These are phyloP conservation scores for Closterium sp. DNA, from an alignment of 139 green algal genomes.

Conservation along the genomic window DNA sequence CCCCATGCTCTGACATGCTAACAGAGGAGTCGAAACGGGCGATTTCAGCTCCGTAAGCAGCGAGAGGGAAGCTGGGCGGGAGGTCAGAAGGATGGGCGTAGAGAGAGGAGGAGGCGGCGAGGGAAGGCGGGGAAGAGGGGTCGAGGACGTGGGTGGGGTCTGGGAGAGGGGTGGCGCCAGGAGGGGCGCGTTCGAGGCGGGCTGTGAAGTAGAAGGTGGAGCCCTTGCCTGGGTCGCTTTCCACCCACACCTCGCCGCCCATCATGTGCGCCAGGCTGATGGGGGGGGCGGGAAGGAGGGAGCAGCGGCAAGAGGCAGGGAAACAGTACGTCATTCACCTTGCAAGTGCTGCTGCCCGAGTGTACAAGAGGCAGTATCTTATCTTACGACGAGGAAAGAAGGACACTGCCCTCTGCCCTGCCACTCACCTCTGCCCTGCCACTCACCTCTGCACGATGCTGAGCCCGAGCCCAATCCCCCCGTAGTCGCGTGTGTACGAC, in stretches of 20 bases:
- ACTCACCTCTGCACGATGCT: constrained; percentile 30
- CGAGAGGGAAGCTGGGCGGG: neutral
- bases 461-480: neutral
- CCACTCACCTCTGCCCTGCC: too few relatives aligned
- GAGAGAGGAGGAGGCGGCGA: neutral
- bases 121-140: neutral
- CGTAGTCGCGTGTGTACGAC: neutral
- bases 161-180: neutral
- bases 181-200: neutral
- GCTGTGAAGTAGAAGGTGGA: constrained; percentile 15
- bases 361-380: too few relatives aligned
- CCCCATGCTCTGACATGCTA: neutral
- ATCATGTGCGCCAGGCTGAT: constrained; percentile 34
- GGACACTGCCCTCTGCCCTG: too few relatives aligned
- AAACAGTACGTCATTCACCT: too few relatives aligned
- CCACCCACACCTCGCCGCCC: constrained; percentile 29
- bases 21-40: neutral
- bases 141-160: neutral
- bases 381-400: too few relatives aligned
- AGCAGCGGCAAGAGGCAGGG: too few relatives aligned
- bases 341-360: too few relatives aligned
- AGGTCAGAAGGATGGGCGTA: neutral
- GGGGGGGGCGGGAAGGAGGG: too few relatives aligned
- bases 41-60: neutral
- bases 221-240: constrained; percentile 25